Evolutionary conservation across 805 yeast species (phyloP).

Genomic region (Blastobotrys peoriensis): DNA sequence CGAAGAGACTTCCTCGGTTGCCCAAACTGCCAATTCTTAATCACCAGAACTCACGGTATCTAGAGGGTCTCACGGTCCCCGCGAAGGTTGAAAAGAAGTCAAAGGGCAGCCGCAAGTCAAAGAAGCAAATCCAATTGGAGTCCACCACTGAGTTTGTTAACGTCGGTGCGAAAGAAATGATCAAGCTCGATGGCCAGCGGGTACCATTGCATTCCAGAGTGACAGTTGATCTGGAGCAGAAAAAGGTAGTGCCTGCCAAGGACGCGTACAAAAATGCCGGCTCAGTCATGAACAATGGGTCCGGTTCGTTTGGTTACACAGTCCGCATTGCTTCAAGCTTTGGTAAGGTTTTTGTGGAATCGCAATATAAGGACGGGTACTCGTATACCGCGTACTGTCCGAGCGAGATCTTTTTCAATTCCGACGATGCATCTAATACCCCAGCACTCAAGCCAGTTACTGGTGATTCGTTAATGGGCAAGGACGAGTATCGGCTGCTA

Average conservation of each 20-base stretch:
- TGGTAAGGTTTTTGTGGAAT: constrained; percentile 63
- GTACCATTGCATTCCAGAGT: constrained; percentile 78
- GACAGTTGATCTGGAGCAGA: constrained; percentile 61
- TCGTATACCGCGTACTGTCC: constrained; percentile 58
- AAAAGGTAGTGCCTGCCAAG: constrained; percentile 60
- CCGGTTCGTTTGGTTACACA: constrained; percentile 48
- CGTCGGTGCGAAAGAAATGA: constrained; percentile 55
- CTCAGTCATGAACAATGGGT: constrained; percentile 32
- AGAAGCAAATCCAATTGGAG: constrained; percentile 46
- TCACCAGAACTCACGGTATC: constrained; percentile 37
- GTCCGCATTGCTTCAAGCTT: constrained; percentile 63
- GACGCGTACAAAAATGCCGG: constrained; percentile 49
- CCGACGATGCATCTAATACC: constrained; percentile 11
- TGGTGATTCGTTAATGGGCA: constrained; percentile 22
- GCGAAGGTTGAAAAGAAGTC: constrained; percentile 18
- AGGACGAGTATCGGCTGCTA: constrained; percentile 35
- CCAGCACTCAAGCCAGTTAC: constrained; percentile 18
- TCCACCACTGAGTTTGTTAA: constrained; percentile 67
- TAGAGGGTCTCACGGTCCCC: constrained; percentile 60
- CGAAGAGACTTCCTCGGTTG: constrained; percentile 63
- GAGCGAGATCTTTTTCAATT: constrained; percentile 51
- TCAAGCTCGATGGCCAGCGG: constrained; percentile 52
- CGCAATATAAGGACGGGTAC: constrained; percentile 62
- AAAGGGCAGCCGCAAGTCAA: constrained; percentile 35
- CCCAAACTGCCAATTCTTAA: constrained; percentile 71